Base-by-base conservation (phyloP, 208 protist genomes). In the Wallacemonas sp. region DNA sequence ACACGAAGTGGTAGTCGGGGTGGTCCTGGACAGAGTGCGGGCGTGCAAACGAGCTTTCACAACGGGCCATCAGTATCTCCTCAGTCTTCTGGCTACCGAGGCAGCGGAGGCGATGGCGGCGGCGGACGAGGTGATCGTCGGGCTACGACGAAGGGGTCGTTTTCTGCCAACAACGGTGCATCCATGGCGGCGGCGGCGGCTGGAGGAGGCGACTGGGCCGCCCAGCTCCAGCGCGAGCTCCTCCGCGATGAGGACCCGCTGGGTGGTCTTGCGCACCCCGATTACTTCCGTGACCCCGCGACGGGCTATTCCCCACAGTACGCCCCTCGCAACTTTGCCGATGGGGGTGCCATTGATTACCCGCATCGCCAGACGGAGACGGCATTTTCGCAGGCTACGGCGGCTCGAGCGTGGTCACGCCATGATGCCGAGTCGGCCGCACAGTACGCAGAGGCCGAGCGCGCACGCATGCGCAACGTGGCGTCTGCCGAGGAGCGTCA, bases 221-320 rank as follows among this genome's bases (percentile, higher is more conserved):
- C 65, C 31, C 82, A 76, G 54, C 73, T 96, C 72, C 85, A 91
- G 60, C 68, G 68, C n/a, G 87, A 96, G 72, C 75, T 94, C 34
- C 81, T 91, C 46, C 41, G 70, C 33, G 83, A 91, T 31, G 54
- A 21, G 0, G 90, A 96, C 51, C 85, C 90, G 0, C 66, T 96
- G 2, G 83, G 83, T n/a, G 90, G 90, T 15, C 61, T 88, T 27
- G 79, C 75, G 8, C 87, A 93, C 74, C 89, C 87, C 72, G 90
- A 96, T 64, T 93, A 91, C 79, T 96, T 91, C 60, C 87, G 90
- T 4, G 90, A 96, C 62, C 80, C 87, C 0, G 70, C 78, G 3
- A 67, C 64, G 42, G 90, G 90, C 11, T 94, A 90, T 74, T 68
- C 58, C 11, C 87, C 90, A 26, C 81, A 90, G 66, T 96, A 94